Conservation (phyloP, 352 stramenopile genomes). For the Phytopythium aichiense region DNA sequence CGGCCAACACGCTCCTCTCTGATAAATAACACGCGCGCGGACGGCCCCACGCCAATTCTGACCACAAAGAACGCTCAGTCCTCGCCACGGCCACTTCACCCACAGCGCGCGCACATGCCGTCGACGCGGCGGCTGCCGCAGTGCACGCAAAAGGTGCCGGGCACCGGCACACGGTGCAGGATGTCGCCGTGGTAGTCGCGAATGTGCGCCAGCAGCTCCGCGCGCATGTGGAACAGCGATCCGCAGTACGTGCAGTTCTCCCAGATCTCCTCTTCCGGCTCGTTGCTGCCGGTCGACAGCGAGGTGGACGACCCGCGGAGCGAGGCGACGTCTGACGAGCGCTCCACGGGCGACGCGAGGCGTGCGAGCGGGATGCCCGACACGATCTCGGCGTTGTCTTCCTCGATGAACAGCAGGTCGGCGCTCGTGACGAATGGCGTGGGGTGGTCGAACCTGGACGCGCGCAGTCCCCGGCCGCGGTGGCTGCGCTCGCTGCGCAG, state of each 20-base stretch:
- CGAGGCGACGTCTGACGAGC: constrained; percentile 7
- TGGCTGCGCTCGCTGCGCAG: constrained; percentile 23
- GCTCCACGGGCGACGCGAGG: constrained; percentile 15
- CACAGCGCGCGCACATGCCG: constrained; percentile 39
- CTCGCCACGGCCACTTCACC: neutral
- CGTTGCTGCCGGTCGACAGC: neutral
- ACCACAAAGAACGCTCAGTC: too few species aligned
- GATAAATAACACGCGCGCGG: constrained; percentile 2
- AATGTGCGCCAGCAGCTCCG: constrained; percentile 45
- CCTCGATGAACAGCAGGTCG: constrained; percentile 51
- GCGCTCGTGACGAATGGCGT: constrained; percentile 45
- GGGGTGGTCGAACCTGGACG: constrained; percentile 14
- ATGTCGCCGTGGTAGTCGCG: constrained; percentile 51
- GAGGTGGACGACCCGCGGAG: constrained; percentile 7
- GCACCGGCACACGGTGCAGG: constrained; percentile 39
- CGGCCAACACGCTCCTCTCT: neutral
- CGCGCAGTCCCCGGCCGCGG: constrained; percentile 10
- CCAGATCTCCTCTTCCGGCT: constrained; percentile 25
- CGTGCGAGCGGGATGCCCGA: constrained; percentile 32
- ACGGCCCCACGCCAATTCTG: neutral
- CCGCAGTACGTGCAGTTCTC: constrained; percentile 57
- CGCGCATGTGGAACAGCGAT: constrained; percentile 31
- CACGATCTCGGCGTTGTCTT: constrained; percentile 36
- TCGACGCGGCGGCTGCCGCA: constrained; percentile 40
- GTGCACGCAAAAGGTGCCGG: constrained; percentile 44